Evolutionary conservation across 208 protist genomes (phyloP).

Genomic region (Borovskyia barvae): DNA sequence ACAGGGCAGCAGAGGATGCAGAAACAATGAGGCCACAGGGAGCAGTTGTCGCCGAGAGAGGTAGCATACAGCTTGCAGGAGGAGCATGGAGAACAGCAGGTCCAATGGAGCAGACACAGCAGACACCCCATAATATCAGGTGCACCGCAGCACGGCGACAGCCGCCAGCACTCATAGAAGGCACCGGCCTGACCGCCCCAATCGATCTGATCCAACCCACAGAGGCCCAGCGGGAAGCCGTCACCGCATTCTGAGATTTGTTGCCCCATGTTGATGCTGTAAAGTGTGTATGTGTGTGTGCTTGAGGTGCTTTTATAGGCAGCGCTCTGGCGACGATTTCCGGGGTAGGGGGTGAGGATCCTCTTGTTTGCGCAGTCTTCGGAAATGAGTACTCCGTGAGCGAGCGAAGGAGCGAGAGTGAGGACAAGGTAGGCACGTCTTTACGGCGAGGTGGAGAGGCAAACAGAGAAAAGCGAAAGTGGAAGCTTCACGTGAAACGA

Average conservation of each 20-base stretch:
- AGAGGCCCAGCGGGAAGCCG: constrained; percentile 47
- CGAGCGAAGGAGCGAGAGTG: background rate
- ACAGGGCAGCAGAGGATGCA: constrained; percentile 61
- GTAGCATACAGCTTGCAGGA: constrained; percentile 72
- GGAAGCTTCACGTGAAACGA: too few relatives aligned
- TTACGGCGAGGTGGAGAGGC: background rate
- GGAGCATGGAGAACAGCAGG: constrained; percentile 38
- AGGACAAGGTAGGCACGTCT: background rate
- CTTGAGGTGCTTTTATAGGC: too few relatives aligned
- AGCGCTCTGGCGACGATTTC: too few relatives aligned
- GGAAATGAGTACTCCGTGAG: too few relatives aligned
- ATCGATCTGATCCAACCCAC: constrained; percentile 60
- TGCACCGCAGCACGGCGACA: constrained; percentile 64
- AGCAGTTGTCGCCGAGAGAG: constrained; percentile 58
- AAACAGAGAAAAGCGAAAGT: too few relatives aligned
- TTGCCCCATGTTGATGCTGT: constrained; percentile 29
- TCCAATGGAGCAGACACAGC: constrained; percentile 63
- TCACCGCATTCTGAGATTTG: constrained; percentile 41
- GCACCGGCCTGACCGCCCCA: constrained; percentile 64
- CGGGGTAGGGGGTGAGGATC: too few relatives aligned
- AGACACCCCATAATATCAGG: constrained; percentile 44
- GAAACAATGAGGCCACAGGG: constrained; percentile 70
- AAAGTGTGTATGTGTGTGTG: constrained; percentile 1
- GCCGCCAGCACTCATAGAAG: constrained; percentile 77
- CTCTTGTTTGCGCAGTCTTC: too few relatives aligned